Evolutionary conservation across 306 rosid genomes (phyloP).

Genomic region (Parietaria judaica): DNA sequence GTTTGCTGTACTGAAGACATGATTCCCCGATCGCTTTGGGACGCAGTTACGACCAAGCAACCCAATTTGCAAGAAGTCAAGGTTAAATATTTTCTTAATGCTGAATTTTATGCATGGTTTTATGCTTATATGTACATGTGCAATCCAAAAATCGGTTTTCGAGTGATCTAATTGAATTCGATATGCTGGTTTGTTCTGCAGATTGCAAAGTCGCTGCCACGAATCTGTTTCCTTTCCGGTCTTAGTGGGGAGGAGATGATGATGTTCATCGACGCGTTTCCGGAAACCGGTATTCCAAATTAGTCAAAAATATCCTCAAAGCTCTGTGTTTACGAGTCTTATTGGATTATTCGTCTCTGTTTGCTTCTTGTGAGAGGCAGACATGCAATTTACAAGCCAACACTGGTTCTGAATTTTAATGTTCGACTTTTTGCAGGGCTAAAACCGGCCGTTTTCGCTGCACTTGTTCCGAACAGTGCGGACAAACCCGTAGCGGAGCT

Average conservation of each 20-base stretch:
- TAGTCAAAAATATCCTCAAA: no score
- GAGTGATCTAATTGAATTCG: no score
- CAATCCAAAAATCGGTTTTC: no score
- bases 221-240: constrained; percentile 91
- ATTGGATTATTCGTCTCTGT: background rate
- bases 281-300: constrained; percentile 53
- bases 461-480: constrained; percentile 93
- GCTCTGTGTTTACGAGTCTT: no score
- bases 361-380: background rate
- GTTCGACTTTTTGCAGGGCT: constrained; percentile 43
- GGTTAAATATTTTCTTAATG: constrained; percentile 24
- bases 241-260: constrained; percentile 94
- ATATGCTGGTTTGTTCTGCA: constrained; percentile 20
- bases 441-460: constrained; percentile 75
- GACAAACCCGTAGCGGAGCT: constrained; percentile 59
- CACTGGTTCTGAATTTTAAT: background rate
- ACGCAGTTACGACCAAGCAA: constrained; percentile 67
- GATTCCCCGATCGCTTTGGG: constrained; percentile 68
- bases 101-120: background rate
- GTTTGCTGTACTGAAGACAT: constrained; percentile 76
- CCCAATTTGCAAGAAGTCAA: constrained; percentile 44
- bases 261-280: constrained; percentile 87
- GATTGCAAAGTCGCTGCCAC: constrained; percentile 69
- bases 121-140: no score
- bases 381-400: background rate